Base-by-base conservation (phyloP, 768 basidiomycete species). In the Rhodotorula diobovata region DNA sequence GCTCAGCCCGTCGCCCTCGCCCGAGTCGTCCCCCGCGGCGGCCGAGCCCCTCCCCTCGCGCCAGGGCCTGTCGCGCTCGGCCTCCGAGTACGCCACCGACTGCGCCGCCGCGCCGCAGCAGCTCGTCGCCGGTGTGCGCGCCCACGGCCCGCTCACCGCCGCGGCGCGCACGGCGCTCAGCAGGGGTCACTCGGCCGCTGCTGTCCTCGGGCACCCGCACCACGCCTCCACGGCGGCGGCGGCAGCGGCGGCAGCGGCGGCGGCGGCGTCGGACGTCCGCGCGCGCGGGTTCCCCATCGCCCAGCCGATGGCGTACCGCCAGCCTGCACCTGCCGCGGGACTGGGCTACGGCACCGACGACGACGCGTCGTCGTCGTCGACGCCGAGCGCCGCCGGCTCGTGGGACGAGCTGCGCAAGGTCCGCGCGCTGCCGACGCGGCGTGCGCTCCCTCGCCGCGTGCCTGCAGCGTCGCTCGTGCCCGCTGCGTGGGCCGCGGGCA, bases 1-100 rank as follows among this genome's bases (percentile, higher is more conserved):
- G 10, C 59, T 70, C 35, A 23, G 51, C 16, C n/a, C 48, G 11
- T 15, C 58, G 30, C 25, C 46, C 12, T 37, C 46, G 61, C 61
- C n/a, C 39, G 35, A 43, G 21, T 56, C 32, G 16, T 61, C n/a
- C 0, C 50, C 64, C 5, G 18, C 54, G 11, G 43, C 23, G 12
- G 21, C 23, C 23, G 37, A 57, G 16, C 54, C 34, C 4, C 51
- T 21, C 30, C 50, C 50, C 34, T 57, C 63, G 61, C 63, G 61
- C 2, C 35, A 53, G 25, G 61, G 68, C 6, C 55, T 74, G 25
- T 66, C 37, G 2, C 61, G 73, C 18, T 51, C 66, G 2, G n/a
- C 68, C 4, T 64, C 66, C 45, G 68, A 70, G 41, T 68, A 70
- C 63, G 28, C 35, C 41, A 15, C 15, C 67, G 4, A n/a, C 43